Base-by-base conservation (phyloP, 495 filamentous ascomycete genomes). In the Coniosporium apollinis region DNA sequence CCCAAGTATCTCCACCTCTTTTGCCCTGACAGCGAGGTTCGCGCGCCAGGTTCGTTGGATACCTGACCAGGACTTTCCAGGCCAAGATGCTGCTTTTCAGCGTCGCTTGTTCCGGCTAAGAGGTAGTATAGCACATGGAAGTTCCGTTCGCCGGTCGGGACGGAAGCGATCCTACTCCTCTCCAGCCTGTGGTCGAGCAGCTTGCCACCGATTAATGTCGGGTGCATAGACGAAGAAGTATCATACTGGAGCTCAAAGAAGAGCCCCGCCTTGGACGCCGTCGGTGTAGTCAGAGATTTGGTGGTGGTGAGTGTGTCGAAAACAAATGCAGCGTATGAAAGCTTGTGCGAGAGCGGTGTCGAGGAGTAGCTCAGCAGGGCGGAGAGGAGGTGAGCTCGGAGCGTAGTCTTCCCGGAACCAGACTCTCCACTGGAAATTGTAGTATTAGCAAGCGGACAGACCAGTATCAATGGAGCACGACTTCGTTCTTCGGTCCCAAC, bases 171-270 rank as follows among this genome's bases (percentile, higher is more conserved):
- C 41, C 89, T 70, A 57, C 82, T 91, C 26, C 89, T 64, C 51
- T 97, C 89, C 24, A 97, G 57, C 35, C 89, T 67, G 49, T 97
- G 87, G 46, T 96, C 89, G 29, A 97, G 67, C 11, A 97, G 59
- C 57, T 97, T 96, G 34, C 82, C 87, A 51, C 89, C 89, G 42
- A 96, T 82, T 26, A 97, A 62, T 9, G 79, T 73, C 6, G 85
- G 84, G 44, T 70, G 76, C 29, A 77, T 72, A 1, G 78, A 76
- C 0, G 85, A 77, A 2, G 81, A 69, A 5, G 81, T 87, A 52
- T 97, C 85, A 46, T 96, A 97, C 56, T 97, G 89, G 19, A 97
- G 64, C 47, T 97, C 89, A 53, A 83, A 81, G 48, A 94, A 93
- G 10, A 97, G 70, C 38, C 89, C 89, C 4, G 89, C 78, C 55